Evolutionary conservation across 306 rosid genomes (phyloP), one percentile per base, ranked within the genome.

Genomic region (Glycyrrhiza uralensis): DNA sequence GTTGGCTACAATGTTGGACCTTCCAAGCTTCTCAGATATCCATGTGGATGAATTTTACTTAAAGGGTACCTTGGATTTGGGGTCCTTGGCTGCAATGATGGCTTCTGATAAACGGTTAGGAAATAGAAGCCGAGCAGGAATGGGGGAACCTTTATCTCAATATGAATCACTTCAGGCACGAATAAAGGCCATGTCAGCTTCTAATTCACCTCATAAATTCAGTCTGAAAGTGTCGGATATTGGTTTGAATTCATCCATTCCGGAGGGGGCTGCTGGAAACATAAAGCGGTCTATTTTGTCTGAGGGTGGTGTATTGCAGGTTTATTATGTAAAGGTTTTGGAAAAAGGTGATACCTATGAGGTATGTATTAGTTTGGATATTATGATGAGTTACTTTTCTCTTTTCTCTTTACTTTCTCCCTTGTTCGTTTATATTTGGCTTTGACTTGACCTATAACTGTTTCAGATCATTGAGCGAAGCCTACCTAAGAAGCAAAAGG

Each of bases 261-360:
- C 94, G 5, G 98, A 93, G 81, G 98, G 98, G 75, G 98, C 98
- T 17, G 97, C 98, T 22, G 98, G 98, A 81, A 90, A 44, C 74
- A 93, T 93, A 74, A 93, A 85, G 76, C 85, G 97, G 46, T 85
- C 87, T 71, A 90, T 93, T 85, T 85, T 93, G 87, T 90, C 96
- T 0, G 98, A 93, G 85, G 89, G 96, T 69, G 98, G 98, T 70
- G 90, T 88, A 38, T 83, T 90, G 77, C 98, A 92, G 76, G 83
- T 88, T 80, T 88, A 90, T 78, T 88, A 88, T 76, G 98, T 92
- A 74, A 92, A 92, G 87, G 98, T 92, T 86, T 82, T 90, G 84
- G 98, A 92, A 88, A 92, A 92, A 79, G 96, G 98, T 74, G 98
- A 92, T 76, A 80, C 98, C 36, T 92, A 92, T 28, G 98, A 92